Base-by-base conservation (phyloP, 257 asterid species). In the Nemophila menziesii region DNA sequence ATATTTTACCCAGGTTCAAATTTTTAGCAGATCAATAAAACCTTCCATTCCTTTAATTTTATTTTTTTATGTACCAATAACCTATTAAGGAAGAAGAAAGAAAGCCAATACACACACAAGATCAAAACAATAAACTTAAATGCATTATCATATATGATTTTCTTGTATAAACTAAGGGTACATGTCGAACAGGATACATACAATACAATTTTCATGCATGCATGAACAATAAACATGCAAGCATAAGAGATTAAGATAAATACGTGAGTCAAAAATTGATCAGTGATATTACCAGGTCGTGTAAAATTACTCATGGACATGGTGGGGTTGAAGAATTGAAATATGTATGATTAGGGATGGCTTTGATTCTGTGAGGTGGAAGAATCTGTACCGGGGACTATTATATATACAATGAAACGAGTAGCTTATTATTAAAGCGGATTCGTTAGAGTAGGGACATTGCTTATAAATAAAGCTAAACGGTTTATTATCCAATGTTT, bases 71-170 rank as follows among this genome's bases (percentile, higher is more conserved):
- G n/a, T n/a, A n/a, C n/a, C 16, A 41, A 41, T 17, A 2, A 41
- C 20, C 26, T 12, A 18, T 17, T 10, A 17, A 41, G 2, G 46
- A 17, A 41, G 20, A 19, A 8, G 11, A 41, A 41, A 41, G 15
- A 41, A 17, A 18, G 15, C 46, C 46, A 41, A 41, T 41, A 41
- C 18, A 17, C 46, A 41, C 46, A 41, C 23, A 41, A 41, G 15
- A 41, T 11, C 10, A 41, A 7, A 7, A 8, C 46, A 18, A 20
- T 12, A 41, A 41, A 17, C 46, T 41, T 41, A 16, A 41, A 41
- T 8, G 26, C 46, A 41, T 17, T 7, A 17, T 2, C 46, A 41
- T 17, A 41, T 17, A 18, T 8, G 20, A 18, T 18, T 16, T 41
- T 5, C 22, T 40, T 41, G 7, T 17, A 41, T 16, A 19, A 41